Base-by-base conservation (phyloP, 169 alveolate species). In the Plasmodium cynomolgi region DNA sequence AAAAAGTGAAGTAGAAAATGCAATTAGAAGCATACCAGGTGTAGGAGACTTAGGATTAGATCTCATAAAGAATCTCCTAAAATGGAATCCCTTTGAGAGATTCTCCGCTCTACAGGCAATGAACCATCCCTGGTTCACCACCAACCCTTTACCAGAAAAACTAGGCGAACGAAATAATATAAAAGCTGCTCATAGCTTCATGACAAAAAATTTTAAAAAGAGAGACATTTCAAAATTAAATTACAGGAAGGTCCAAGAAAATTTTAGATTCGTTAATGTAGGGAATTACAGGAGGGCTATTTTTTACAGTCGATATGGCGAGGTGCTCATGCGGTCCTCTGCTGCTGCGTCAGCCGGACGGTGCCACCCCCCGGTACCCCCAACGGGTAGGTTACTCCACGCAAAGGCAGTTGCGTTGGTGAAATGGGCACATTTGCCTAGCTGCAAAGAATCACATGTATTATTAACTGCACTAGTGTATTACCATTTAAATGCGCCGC, bases 41-140 rank as follows among this genome's bases (percentile, higher is more conserved):
- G 93, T 96, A 39, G 97, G 97, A 39, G 96, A 95, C 17, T 93
- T 93, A 37, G 97, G 97, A 23, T 93, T 96, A 96, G 97, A 96
- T 47, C 83, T 96, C 17, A 73, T 96, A 15, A 93, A 92, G 34
- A 92, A 82, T 50, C 82, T 93, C 20, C 91, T 96, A 39, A 92
- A 92, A 56, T 96, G 97, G 97, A 44, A 84, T 5, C 97, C 97
- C 20, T 84, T 80, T 62, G 88, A 93, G 15, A 92, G 97, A 74
- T 93, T 95, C n/a, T 74, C 97, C 9, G 97, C 97, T 7, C 62
- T 41, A 37, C 88, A 95, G 33, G 97, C 97, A 3, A 93, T 96
- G 41, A 83, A 84, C 17, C 97, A 96, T 85, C 97, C 97, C 9
- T 96, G 97, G 97, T 96, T 96, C 82, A 93, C 50, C 71, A 86